phyloP scores from a whole-genome alignment of 2,329 filamentous ascomycete species.

The Colletotrichum sp. region DNA sequence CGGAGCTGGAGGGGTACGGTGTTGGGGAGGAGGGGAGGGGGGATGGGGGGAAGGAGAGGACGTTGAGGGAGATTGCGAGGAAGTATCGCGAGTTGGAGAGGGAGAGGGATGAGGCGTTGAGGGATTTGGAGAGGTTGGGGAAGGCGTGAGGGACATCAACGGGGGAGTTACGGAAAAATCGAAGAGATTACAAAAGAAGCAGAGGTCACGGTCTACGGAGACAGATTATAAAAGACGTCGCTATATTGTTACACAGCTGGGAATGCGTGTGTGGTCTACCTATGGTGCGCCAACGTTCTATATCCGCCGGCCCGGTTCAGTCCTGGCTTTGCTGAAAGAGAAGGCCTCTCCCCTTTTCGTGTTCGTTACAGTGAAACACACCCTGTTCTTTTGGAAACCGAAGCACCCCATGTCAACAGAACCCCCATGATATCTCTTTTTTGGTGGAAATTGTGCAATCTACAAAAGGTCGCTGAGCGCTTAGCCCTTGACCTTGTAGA shows the following conservation, averaged over 20 bases:
- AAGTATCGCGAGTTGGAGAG: constrained; percentile 55
- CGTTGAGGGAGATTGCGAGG: constrained; percentile 59
- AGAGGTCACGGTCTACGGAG: background rate
- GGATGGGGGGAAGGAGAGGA: constrained; percentile 48
- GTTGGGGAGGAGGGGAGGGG: constrained; percentile 38
- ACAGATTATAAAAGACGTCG: background rate
- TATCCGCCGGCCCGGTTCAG: background rate
- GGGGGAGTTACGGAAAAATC: background rate
- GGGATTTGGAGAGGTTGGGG: constrained; percentile 47
- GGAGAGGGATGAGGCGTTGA: constrained; percentile 54
- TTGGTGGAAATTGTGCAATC: background rate
- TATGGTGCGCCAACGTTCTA: constrained; percentile 10
- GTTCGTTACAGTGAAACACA: background rate
- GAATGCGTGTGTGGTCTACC: constrained; percentile 8
- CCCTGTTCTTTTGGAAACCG: background rate
- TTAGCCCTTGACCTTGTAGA: constrained; percentile 82
- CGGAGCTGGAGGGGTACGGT: constrained; percentile 56
- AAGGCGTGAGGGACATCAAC: background rate
- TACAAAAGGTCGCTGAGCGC: background rate
- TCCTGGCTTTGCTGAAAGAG: background rate
- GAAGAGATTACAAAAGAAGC: background rate
- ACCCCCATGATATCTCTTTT: background rate
- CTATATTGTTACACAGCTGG: constrained; percentile 19
- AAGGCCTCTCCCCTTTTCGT: constrained; percentile 7
- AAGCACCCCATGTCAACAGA: background rate